Evolutionary conservation across 2,329 filamentous ascomycete genomes (phyloP).

Genomic region (Ophiostoma triangulosporum): DNA sequence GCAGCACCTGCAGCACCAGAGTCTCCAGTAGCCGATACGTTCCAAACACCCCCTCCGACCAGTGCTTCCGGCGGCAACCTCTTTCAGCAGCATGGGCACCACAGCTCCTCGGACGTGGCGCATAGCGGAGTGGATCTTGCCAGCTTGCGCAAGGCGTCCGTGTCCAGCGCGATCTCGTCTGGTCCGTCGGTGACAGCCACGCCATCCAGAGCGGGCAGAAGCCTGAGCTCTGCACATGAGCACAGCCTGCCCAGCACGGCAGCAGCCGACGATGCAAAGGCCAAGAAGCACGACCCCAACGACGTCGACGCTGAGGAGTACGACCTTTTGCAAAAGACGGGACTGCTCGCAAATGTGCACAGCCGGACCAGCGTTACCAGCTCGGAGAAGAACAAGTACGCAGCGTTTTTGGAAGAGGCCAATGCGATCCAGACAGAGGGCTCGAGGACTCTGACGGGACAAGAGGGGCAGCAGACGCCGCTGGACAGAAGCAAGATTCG

Average conservation of each 20-base stretch:
- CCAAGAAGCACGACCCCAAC: slow-evolving; percentile 14
- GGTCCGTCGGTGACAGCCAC: slow-evolving; percentile 22
- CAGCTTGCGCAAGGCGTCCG: slow-evolving; percentile 27
- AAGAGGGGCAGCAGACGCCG: slow-evolving; percentile 14
- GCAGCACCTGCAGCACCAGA: slow-evolving; percentile 18
- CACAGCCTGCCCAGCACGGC: slow-evolving; percentile 6
- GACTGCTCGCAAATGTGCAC: slow-evolving; percentile 37
- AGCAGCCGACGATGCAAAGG: slow-evolving; percentile 15
- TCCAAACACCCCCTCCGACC: slow-evolving; percentile 35
- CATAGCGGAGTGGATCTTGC: slow-evolving; percentile 22
- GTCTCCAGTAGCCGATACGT: slow-evolving; percentile 30
- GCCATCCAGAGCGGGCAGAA: slow-evolving; percentile 20
- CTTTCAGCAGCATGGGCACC: slow-evolving; percentile 21
- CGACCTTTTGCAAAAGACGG: slow-evolving; percentile 52
- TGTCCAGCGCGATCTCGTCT: slow-evolving; percentile 29
- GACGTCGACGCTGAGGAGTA: slow-evolving; percentile 54
- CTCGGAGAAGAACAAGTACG: slow-evolving; percentile 2
- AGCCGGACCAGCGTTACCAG: not conserved
- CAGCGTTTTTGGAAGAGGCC: not conserved
- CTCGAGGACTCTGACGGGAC: not conserved
- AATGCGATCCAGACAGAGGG: not conserved
- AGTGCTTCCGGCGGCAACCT: slow-evolving; percentile 25
- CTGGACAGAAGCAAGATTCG: slow-evolving; percentile 55
- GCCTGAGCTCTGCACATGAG: slow-evolving; percentile 20
- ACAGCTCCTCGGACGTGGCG: slow-evolving; percentile 31